These are phyloP conservation scores for Chaetomium olivaceum DNA, from an alignment of 2,329 filamentous ascomycete genomes.

Conservation along the genomic window DNA sequence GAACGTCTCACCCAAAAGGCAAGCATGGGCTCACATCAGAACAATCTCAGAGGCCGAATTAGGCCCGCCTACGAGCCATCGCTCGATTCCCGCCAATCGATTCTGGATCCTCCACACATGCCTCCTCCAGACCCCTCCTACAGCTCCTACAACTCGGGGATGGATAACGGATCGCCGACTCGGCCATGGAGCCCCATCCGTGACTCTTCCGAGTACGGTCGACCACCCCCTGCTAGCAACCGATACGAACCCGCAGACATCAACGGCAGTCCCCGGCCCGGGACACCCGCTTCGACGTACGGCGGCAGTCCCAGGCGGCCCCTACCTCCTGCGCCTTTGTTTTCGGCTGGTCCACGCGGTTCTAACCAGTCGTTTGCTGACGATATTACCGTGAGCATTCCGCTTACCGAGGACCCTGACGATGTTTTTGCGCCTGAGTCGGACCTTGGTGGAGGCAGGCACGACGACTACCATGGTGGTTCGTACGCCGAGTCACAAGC, in stretches of 20 bases:
- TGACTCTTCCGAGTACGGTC: slow-evolving; percentile 61
- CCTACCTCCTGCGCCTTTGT: slow-evolving; percentile 84
- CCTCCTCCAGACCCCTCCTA: slow-evolving; percentile 66
- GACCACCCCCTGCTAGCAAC: slow-evolving; percentile 69
- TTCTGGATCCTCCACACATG: slow-evolving; percentile 60
- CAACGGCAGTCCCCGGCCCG: slow-evolving; percentile 85
- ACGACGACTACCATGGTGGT: slow-evolving; percentile 56
- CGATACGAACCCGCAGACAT: slow-evolving; percentile 85
- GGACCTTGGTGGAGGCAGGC: slow-evolving; percentile 56
- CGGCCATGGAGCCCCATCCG: slow-evolving; percentile 61
- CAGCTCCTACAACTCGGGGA: slow-evolving; percentile 54
- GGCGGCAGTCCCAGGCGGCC: slow-evolving; percentile 84
- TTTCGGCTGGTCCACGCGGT: slow-evolving; percentile 53
- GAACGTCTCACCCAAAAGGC: slow-evolving; percentile 24
- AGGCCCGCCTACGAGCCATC: slow-evolving; percentile 56
- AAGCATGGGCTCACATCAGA: slow-evolving; percentile 45
- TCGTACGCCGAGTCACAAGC: slow-evolving; percentile 60
- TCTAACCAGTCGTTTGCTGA: slow-evolving; percentile 56
- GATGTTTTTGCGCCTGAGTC: slow-evolving; percentile 71
- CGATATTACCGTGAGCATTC: slow-evolving; percentile 72
- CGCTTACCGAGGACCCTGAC: slow-evolving; percentile 61
- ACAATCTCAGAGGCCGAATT: slow-evolving; percentile 44
- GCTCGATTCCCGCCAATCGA: slow-evolving; percentile 50
- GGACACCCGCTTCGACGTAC: slow-evolving; percentile 86
- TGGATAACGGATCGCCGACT: slow-evolving; percentile 51